Base-by-base conservation (phyloP, 306 rosid genomes). In the Heteromeles arbutifolia region DNA sequence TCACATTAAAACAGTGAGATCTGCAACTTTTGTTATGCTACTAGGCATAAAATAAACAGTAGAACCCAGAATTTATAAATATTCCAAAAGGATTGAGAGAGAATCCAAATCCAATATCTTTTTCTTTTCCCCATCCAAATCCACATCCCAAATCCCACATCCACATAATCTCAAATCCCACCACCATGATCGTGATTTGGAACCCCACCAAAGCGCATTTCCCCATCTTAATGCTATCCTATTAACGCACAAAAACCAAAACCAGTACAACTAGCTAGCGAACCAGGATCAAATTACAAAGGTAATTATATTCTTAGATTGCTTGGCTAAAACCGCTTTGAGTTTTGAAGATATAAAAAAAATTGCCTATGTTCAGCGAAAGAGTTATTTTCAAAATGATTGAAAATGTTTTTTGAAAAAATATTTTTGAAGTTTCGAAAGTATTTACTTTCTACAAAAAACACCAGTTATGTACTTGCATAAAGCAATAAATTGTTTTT, bases 131-230 rank as follows among this genome's bases (percentile, higher is more conserved):
- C n/a, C 62, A 15, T 73, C 37, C 26, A 10, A 41, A 14, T 66
- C 43, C 52, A 19, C 58, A 53, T 54, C 22, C 72, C 76, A 52
- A 32, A 50, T 66, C 13, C 69, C 78, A 73, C 70, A 59, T 17
- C 52, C 58, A 52, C 78, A 72, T 28, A 15, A 65, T 71, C 78
- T 41, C 63, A 67, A 69, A 44, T 45, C 68, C 65, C 74, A 59
- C 76, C 69, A 73, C 65, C 34, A 37, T 3, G 29, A 74, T 66
- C 37, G n/a, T 70, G 74, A 79, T 66, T 53, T 43, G 81, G 72
- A 79, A 67, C 63, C 70, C 62, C 62, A 56, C 26, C 62, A 48
- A 24, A 39, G 22, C 26, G 22, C n/a, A 56, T 12, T 19, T 32
- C 57, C 32, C 22, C 62, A 58, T 14, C 26, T n/a, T 53, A 17